Percentiles rank a stretch among this genome's conserved stretches.
Evolutionary conservation across 371 early-diverging fungal genomes (phyloP).

Genomic region (Circinella minor): DNA sequence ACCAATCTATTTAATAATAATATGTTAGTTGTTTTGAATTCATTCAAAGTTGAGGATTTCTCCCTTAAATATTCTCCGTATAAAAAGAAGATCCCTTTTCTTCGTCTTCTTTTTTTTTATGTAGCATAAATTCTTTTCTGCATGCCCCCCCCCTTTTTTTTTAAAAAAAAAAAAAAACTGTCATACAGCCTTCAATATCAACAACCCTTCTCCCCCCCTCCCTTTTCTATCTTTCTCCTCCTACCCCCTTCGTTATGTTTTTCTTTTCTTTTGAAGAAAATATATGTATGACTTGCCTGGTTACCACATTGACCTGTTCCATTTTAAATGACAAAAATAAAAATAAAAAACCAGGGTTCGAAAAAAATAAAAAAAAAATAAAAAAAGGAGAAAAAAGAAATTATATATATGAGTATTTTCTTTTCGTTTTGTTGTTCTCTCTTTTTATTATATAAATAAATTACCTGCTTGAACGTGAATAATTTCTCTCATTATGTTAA

Average conservation of each 20-base stretch:
- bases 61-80: not conserved
- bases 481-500: slow-evolving; percentile 94
- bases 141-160: too few species aligned
- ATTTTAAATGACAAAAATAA: too few species aligned
- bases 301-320: slow-evolving; percentile 86
- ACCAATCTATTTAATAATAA: slow-evolving; percentile 65
- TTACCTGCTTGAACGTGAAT: slow-evolving; percentile 98
- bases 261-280: too few species aligned
- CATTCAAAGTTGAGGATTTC: not conserved
- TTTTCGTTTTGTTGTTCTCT: not conserved
- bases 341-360: too few species aligned
- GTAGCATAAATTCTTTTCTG: too few species aligned
- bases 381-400: not conserved
- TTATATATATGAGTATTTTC: not conserved
- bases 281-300: slow-evolving; percentile 48
- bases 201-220: too few species aligned
- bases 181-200: too few species aligned
- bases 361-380: too few species aligned
- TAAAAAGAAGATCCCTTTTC: not conserved
- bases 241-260: too few species aligned
- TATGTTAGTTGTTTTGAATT: slow-evolving; percentile 55
- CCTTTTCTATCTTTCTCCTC: too few species aligned
- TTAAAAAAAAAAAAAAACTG: too few species aligned
- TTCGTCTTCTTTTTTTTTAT: too few species aligned
- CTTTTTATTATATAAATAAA: not conserved